phyloP scores from a whole-genome alignment of 305 asterid genomes.

The Rubia peregrina region DNA sequence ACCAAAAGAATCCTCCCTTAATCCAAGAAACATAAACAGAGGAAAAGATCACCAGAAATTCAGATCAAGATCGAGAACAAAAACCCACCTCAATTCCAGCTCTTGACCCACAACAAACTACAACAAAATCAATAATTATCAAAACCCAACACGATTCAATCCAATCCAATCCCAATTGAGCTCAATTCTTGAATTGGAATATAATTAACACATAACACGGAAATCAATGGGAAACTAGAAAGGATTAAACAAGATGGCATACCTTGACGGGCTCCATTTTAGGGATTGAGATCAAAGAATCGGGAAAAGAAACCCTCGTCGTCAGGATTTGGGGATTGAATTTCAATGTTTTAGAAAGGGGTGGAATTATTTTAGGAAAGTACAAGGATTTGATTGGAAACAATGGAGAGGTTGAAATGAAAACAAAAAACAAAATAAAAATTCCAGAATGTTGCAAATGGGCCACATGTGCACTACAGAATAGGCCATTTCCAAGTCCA shows the following conservation, averaged over 20 bases:
- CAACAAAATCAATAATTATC: conserved; percentile 15
- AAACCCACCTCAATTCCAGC: conserved; percentile 49
- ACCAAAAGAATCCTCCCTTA: neutral
- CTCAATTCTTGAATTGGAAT: neutral
- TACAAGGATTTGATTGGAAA: neutral
- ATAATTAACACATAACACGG: neutral
- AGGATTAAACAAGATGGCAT: conserved; percentile 29
- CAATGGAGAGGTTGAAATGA: neutral
- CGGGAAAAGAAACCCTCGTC: conserved; percentile 31
- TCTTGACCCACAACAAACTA: conserved; percentile 22
- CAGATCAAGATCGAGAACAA: conserved; percentile 69
- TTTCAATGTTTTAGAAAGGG: neutral
- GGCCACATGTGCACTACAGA: conserved; percentile 23
- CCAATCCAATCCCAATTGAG: conserved; percentile 22
- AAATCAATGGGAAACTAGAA: neutral
- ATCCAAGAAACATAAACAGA: neutral
- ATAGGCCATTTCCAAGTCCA: neutral
- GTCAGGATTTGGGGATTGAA: conserved; percentile 18
- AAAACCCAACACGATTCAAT: neutral
- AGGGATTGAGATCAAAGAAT: conserved; percentile 16
- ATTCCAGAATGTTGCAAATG: conserved; percentile 6
- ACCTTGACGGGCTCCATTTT: conserved; percentile 40
- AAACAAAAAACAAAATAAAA: neutral
- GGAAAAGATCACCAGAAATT: conserved; percentile 12
- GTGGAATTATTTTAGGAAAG: conserved; percentile 5